phyloP scores from a whole-genome alignment of 495 filamentous ascomycete genomes.

The Letharia lupina region DNA sequence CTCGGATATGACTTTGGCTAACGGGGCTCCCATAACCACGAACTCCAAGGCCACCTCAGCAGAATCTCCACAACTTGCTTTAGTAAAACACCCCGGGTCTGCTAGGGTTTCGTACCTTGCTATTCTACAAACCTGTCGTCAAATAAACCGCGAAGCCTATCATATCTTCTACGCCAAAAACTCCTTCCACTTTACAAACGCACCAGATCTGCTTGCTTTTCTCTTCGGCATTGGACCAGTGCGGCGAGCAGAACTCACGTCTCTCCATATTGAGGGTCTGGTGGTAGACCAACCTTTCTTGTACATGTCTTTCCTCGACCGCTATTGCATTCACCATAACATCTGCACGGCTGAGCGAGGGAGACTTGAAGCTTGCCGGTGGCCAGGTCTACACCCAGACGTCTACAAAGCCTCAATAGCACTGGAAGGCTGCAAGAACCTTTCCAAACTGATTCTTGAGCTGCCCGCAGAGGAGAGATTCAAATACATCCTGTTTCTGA shows the following conservation, averaged over 20 bases:
- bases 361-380: rapidly evolving
- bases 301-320: background rate
- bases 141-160: conserved; percentile 6
- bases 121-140: conserved; percentile 9
- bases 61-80: background rate
- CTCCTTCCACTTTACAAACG: conserved; percentile 8
- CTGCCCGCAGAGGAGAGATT: background rate
- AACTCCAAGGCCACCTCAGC: background rate
- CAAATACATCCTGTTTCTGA: background rate
- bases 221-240: background rate
- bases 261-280: conserved; percentile 10
- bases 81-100: background rate
- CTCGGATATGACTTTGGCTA: background rate
- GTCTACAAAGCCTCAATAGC: background rate
- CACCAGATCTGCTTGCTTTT: background rate
- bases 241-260: background rate
- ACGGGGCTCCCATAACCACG: background rate
- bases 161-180: conserved; percentile 12
- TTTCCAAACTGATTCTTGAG: background rate
- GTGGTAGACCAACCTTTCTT: background rate
- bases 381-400: background rate
- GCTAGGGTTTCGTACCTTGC: background rate
- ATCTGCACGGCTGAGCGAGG: background rate
- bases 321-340: too few species aligned
- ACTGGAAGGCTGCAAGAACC: background rate